Evolutionary conservation across 306 rosid genomes (phyloP).

Genomic region (Datisca glomerata): DNA sequence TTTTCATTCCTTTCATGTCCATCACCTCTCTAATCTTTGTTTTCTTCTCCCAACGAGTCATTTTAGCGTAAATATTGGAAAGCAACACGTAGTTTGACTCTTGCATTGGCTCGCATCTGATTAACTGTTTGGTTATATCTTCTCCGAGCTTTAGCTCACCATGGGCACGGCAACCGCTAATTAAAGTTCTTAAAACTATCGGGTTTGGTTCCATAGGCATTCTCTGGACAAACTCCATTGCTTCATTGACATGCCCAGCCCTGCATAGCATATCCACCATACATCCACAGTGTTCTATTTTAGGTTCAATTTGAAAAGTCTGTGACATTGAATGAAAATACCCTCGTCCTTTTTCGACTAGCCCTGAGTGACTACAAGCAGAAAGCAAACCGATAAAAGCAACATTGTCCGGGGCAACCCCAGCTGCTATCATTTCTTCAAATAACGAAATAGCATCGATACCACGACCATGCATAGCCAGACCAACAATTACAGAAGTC

Average conservation of each 20-base stretch:
- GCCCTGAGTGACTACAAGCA: conserved; percentile 80
- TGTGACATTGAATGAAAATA: conserved; percentile 51
- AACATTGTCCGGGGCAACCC: conserved; percentile 65
- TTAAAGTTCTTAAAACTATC: conserved; percentile 55
- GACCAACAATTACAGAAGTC: conserved; percentile 80
- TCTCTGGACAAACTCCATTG: conserved; percentile 40
- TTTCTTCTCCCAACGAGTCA: conserved; percentile 72
- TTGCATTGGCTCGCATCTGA: conserved; percentile 49
- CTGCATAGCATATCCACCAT: conserved; percentile 81
- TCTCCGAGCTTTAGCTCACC: conserved; percentile 70
- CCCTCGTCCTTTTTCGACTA: conserved; percentile 50
- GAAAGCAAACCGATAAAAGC: conserved; percentile 74
- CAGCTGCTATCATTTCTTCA: conserved; percentile 54
- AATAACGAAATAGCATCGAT: conserved; percentile 51
- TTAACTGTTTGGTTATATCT: conserved; percentile 45
- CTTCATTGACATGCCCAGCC: conserved; percentile 75
- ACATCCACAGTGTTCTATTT: conserved; percentile 88
- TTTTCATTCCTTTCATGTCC: conserved; percentile 71
- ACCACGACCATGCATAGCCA: conserved; percentile 88
- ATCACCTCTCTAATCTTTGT: conserved; percentile 66
- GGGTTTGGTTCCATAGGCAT: conserved; percentile 76
- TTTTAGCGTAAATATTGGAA: conserved; percentile 74
- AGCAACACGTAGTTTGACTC: conserved; percentile 73
- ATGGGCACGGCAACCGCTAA: conserved; percentile 57
- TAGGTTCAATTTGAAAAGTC: conserved; percentile 41